Evolutionary conservation across 2,329 filamentous ascomycete species (phyloP).

Genomic region (Colletotrichum eremochloae): DNA sequence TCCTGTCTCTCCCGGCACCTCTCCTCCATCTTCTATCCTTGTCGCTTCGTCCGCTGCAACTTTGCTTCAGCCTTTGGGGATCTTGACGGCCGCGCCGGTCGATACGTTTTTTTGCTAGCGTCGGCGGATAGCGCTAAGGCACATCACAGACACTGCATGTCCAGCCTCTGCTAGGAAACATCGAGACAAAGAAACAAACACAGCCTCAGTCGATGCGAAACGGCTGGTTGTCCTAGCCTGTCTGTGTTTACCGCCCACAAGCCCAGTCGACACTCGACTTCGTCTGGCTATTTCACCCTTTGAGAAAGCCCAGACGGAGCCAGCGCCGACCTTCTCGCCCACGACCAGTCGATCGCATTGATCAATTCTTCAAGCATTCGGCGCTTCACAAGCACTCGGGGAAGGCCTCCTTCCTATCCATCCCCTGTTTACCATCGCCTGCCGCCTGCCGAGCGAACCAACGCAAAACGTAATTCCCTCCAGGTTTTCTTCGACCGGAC

Average conservation of each 20-base stretch:
- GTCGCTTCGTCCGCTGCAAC: conserved; percentile 9
- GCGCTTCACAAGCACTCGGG: conserved; percentile 6
- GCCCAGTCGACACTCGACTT: conserved; percentile 10
- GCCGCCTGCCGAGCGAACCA: conserved; percentile 40
- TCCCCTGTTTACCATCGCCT: conserved; percentile 16
- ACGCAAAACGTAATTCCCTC: conserved; percentile 40
- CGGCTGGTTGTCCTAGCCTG: conserved; percentile 27
- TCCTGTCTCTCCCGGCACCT: conserved; percentile 3
- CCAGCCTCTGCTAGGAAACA: conserved; percentile 12
- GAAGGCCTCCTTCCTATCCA: conserved; percentile 18
- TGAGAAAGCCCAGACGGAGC: conserved; percentile 14
- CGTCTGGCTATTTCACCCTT: not conserved
- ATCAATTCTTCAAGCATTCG: conserved; percentile 12
- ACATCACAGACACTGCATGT: conserved; percentile 35
- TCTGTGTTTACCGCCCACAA: conserved; percentile 9
- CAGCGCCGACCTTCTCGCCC: conserved; percentile 22
- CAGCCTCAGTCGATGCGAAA: conserved; percentile 39
- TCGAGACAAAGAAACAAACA: conserved; percentile 41
- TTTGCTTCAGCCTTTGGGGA: conserved; percentile 6
- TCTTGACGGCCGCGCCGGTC: conserved; percentile 7
- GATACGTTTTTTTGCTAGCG: conserved; percentile 16
- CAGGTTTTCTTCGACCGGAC: conserved; percentile 31
- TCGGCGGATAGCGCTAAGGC: conserved; percentile 27
- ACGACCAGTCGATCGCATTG: conserved; percentile 28
- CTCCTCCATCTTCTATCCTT: not conserved